A percentile compares a stretch with the other conserved stretches of the same genome.
These are phyloP conservation scores for Huntiella moniliformis DNA, from an alignment of 2,329 filamentous ascomycete species.

Conservation along the genomic window DNA sequence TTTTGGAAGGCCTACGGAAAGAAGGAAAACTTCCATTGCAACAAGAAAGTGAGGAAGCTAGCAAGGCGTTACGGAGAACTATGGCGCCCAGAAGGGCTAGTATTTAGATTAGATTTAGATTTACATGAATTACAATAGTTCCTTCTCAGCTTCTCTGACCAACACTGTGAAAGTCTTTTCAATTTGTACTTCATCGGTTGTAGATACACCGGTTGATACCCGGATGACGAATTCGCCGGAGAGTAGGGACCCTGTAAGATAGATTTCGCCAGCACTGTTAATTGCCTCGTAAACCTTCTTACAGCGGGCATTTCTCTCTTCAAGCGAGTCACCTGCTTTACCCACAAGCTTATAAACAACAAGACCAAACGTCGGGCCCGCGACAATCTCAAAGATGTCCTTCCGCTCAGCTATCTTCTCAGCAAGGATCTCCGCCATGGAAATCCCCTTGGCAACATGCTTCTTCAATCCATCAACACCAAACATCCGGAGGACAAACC, in stretches of 20 bases:
- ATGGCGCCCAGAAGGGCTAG: constrained; percentile 66
- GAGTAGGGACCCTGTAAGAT: constrained; percentile 60
- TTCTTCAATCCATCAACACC: constrained; percentile 56
- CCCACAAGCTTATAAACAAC: constrained; percentile 49
- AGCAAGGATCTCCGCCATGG: constrained; percentile 52
- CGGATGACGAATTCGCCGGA: constrained; percentile 60
- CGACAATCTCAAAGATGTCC: constrained; percentile 61
- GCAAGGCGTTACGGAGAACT: constrained; percentile 56
- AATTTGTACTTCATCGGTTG: constrained; percentile 53
- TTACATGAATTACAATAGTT: background rate
- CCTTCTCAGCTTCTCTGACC: constrained; percentile 15
- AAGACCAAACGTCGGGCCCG: constrained; percentile 57
- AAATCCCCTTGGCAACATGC: constrained; percentile 52
- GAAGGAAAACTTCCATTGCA: constrained; percentile 54
- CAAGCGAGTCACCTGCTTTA: constrained; percentile 20
- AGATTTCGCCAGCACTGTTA: constrained; percentile 59
- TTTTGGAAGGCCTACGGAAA: constrained; percentile 55
- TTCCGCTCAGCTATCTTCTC: constrained; percentile 33
- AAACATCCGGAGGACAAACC: constrained; percentile 79
- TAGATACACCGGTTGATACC: constrained; percentile 54
- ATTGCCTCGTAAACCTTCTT: constrained; percentile 58
- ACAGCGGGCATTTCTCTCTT: constrained; percentile 47
- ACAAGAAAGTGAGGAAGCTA: constrained; percentile 44
- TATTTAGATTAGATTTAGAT: constrained; percentile 29
- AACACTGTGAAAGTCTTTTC: constrained; percentile 56